Evolutionary conservation across 2,329 filamentous ascomycete genomes (phyloP).

Genomic region (Penicillium oxalicum): DNA sequence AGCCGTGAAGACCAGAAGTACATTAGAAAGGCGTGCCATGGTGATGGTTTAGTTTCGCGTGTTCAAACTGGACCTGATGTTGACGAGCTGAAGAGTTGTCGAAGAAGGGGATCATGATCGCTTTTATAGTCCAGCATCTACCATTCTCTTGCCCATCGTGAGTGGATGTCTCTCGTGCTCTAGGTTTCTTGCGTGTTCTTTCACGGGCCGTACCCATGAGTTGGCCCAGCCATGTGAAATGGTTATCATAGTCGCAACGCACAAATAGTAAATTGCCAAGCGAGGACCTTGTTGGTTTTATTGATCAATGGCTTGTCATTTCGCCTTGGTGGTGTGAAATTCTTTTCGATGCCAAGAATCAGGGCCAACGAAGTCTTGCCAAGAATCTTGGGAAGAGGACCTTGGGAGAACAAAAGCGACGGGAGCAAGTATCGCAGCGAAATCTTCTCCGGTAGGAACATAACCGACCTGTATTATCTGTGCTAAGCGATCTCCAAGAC

Average conservation of each 20-base stretch:
- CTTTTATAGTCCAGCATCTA: not conserved
- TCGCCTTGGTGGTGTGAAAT: conserved; percentile 3
- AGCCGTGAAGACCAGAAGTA: conserved; percentile 1
- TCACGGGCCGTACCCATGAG: not conserved
- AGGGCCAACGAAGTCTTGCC: conserved; percentile 14
- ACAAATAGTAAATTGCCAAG: conserved; percentile 3
- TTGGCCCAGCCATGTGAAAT: not conserved
- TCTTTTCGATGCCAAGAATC: conserved; percentile 13
- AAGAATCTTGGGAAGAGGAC: conserved; percentile 18
- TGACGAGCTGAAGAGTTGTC: too few relatives aligned
- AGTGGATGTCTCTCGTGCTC: not conserved
- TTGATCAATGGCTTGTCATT: not conserved
- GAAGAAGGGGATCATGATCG: not conserved
- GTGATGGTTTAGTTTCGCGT: not conserved
- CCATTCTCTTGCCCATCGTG: not conserved
- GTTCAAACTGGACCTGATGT: not conserved
- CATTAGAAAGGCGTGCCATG: not conserved
- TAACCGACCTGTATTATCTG: not conserved
- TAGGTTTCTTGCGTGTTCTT: not conserved
- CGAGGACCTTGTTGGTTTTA: conserved; percentile 18
- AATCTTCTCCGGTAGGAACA: not conserved
- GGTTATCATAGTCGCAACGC: too few relatives aligned
- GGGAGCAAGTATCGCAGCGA: not conserved
- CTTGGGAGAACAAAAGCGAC: conserved; percentile 12
- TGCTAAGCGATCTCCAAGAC: conserved; percentile 8